A percentile compares a stretch with the other conserved stretches of the same genome.
These are phyloP conservation scores for Porcisia deanei DNA, from an alignment of 208 protist species.

Conservation along the genomic window DNA sequence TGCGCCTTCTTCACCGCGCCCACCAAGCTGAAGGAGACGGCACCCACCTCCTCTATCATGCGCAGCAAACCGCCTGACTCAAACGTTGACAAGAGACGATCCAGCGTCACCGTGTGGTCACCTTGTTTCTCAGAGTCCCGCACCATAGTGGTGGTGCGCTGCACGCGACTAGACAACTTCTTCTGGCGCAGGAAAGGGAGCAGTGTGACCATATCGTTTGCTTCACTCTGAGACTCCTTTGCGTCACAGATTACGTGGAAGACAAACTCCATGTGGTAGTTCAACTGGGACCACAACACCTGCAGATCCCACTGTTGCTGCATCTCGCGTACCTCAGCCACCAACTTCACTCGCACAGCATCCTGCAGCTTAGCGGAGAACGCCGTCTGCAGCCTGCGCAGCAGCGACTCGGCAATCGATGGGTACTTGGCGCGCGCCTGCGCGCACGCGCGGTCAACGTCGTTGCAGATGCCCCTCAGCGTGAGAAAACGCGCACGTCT, in stretches of 20 bases:
- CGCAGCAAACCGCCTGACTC: conserved; percentile 62
- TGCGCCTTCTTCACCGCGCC: conserved; percentile 73
- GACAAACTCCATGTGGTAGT: conserved; percentile 82
- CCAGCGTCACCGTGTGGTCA: conserved; percentile 49
- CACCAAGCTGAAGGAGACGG: conserved; percentile 77
- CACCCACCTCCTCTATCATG: conserved; percentile 76
- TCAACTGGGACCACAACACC: conserved; percentile 79
- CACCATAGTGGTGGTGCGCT: conserved; percentile 51
- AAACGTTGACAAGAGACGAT: conserved; percentile 60
- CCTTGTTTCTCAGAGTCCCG: conserved; percentile 28
- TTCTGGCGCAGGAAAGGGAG: conserved; percentile 64
- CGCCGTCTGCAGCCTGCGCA: conserved; percentile 14
- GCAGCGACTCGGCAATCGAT: conserved; percentile 1
- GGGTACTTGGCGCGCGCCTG: conserved; percentile 18
- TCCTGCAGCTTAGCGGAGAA: conserved; percentile 25
- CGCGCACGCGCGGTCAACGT: conserved; percentile 10
- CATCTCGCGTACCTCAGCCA: conserved; percentile 53
- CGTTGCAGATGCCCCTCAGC: conserved; percentile 15
- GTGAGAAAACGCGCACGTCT: conserved; percentile 15
- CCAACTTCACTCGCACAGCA: conserved; percentile 42
- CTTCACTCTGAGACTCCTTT: conserved; percentile 61
- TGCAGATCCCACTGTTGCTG: conserved; percentile 73
- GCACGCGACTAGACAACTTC: conserved; percentile 49
- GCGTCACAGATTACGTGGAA: conserved; percentile 79
- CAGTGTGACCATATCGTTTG: conserved; percentile 59